phyloP scores from a whole-genome alignment of 371 early-diverging fungal species.

The Syncephalis plumigaleata region DNA sequence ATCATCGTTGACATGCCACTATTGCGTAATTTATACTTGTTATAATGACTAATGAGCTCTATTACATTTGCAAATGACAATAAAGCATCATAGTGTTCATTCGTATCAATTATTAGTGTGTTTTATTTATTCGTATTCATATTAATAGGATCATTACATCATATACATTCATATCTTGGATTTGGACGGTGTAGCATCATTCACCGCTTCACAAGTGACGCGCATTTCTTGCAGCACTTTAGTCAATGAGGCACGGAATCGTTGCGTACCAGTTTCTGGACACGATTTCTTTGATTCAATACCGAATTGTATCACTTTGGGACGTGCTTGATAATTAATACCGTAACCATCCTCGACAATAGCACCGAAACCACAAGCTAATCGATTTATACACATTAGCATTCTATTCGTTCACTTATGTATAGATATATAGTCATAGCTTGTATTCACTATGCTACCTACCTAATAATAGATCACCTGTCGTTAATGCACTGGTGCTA shows the following conservation, averaged over 20 bases:
- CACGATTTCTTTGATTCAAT: conserved; percentile 50
- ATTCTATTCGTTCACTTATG: not conserved
- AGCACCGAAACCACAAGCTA: conserved; percentile 44
- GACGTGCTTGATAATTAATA: conserved; percentile 67
- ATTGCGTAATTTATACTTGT: too few relatives aligned
- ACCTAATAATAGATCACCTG: conserved; percentile 48
- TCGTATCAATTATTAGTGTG: too few relatives aligned
- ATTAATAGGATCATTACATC: too few relatives aligned
- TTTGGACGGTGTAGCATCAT: not conserved
- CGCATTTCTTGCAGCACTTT: not conserved
- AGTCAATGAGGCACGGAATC: not conserved
- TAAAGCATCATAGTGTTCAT: too few relatives aligned
- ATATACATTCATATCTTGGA: not conserved
- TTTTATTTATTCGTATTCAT: too few relatives aligned
- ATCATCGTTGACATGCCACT: too few relatives aligned
- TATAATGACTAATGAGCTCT: too few relatives aligned
- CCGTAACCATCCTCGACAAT: conserved; percentile 71
- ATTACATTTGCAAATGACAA: too few relatives aligned
- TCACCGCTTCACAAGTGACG: not conserved
- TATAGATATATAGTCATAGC: not conserved
- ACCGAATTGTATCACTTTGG: conserved; percentile 50
- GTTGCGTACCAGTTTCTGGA: not conserved
- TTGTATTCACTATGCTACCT: conserved; percentile 5
- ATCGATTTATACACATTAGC: not conserved
- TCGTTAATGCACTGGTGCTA: conserved; percentile 59